phyloP scores from a whole-genome alignment of 1,284 basidiomycete genomes.

The Ustilago loliicola region DNA sequence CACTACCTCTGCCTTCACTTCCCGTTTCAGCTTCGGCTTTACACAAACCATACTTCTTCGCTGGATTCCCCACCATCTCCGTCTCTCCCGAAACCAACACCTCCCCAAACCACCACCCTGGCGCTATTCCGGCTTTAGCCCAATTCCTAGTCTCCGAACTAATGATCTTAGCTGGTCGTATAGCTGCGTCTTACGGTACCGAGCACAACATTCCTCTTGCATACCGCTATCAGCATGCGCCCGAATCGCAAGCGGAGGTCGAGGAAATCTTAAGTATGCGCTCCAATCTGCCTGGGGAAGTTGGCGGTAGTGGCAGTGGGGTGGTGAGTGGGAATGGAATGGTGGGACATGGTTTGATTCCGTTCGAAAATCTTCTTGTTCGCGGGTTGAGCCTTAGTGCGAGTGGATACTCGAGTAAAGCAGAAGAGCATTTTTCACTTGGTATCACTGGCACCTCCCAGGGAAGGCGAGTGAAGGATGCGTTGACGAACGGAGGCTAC shows the following conservation, averaged over 20 bases:
- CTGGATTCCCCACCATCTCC: slow-evolving; percentile 51
- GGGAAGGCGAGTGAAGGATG: slow-evolving; percentile 8
- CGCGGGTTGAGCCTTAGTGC: slow-evolving; percentile 21
- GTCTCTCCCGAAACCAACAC: too few species aligned
- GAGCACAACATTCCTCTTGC: slow-evolving; percentile 78
- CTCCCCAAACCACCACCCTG: too few species aligned
- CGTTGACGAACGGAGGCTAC: slow-evolving; percentile 73
- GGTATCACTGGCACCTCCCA: slow-evolving; percentile 75
- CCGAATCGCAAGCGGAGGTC: slow-evolving; percentile 57
- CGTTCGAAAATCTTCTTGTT: slow-evolving; percentile 31
- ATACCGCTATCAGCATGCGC: slow-evolving; percentile 75
- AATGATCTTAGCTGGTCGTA: slow-evolving; percentile 85
- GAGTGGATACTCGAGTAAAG: slow-evolving; percentile 54
- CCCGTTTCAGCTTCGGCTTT: slow-evolving; percentile 2
- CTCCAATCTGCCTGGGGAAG: slow-evolving; percentile 34
- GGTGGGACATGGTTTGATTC: slow-evolving; percentile 39
- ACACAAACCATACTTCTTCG: slow-evolving; percentile 47
- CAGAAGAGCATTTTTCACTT: slow-evolving; percentile 79
- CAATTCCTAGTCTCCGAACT: slow-evolving; percentile 79
- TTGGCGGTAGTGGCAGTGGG: too few species aligned
- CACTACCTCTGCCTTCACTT: slow-evolving; percentile 31
- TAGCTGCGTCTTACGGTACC: slow-evolving; percentile 80
- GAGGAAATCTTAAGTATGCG: slow-evolving; percentile 67
- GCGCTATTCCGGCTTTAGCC: slow-evolving; percentile 12
- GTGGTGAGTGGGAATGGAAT: neutral